Evolutionary conservation across 371 early-diverging fungal genomes (phyloP).

Genomic region (Mucor irregularis): DNA sequence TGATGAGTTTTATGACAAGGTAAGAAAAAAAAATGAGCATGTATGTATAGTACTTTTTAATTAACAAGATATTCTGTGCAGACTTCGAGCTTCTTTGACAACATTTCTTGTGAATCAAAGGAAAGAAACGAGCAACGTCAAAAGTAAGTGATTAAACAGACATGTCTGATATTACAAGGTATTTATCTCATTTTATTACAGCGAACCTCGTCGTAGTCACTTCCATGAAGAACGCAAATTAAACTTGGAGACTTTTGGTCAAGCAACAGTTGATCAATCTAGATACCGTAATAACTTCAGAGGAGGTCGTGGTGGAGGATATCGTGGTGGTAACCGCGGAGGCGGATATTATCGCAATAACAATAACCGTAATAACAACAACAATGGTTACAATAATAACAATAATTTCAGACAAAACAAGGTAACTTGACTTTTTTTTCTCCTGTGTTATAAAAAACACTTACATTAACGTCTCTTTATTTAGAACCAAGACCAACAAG

Average conservation of each 20-base stretch:
- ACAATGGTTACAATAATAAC: constrained; percentile 26
- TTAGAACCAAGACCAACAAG: constrained; percentile 3
- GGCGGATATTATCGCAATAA: constrained; percentile 42
- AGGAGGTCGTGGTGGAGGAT: constrained; percentile 58
- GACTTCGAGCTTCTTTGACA: constrained; percentile 91
- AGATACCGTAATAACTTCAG: constrained; percentile 60
- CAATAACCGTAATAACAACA: constrained; percentile 32
- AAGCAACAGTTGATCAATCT: constrained; percentile 69
- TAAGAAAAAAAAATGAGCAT: background rate
- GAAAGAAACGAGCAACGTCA: constrained; percentile 63
- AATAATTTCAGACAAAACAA: constrained; percentile 23
- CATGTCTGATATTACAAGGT: background rate
- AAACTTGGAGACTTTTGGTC: constrained; percentile 96
- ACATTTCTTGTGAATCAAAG: constrained; percentile 95
- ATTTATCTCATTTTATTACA: background rate
- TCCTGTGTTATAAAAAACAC: too few species aligned
- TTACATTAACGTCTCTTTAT: background rate
- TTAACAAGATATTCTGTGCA: too few species aligned
- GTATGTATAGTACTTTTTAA: too few species aligned
- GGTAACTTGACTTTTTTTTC: too few species aligned
- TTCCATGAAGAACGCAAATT: constrained; percentile 84
- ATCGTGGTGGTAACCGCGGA: constrained; percentile 38
- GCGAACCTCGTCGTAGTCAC: constrained; percentile 72
- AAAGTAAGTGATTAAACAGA: constrained; percentile 7
- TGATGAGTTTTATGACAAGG: constrained; percentile 60